These are phyloP conservation scores for Aegilops longissima DNA, from an alignment of 176 grass and related monocot genomes.

Conservation along the genomic window DNA sequence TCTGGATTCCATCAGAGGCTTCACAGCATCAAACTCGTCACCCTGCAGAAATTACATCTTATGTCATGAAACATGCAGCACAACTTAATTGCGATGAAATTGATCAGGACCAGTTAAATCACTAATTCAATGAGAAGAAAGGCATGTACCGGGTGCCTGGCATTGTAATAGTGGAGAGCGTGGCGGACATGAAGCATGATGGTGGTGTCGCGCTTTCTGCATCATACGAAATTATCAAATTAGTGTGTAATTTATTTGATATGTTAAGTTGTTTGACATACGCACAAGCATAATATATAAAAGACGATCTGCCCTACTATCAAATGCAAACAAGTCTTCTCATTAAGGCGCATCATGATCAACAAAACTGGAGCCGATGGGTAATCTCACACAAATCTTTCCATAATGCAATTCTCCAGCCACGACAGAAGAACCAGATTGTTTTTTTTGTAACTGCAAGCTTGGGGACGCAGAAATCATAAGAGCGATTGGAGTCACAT, in stretches of 20 bases:
- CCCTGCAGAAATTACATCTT: neutral
- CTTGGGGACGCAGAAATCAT: too few relatives aligned
- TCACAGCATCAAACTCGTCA: neutral
- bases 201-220: neutral
- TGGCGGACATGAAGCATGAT: neutral
- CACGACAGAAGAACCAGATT: too few relatives aligned
- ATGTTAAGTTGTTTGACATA: neutral
- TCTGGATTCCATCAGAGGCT: neutral
- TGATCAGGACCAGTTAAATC: neutral
- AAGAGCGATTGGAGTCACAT: too few relatives aligned
- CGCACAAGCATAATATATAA: neutral
- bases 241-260: neutral
- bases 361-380: too few relatives aligned
- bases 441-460: too few relatives aligned
- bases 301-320: too few relatives aligned
- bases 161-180: neutral
- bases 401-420: too few relatives aligned
- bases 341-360: too few relatives aligned
- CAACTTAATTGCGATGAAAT: neutral
- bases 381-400: too few relatives aligned
- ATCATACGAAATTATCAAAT: neutral
- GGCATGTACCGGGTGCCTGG: neutral
- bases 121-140: neutral
- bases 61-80: neutral
- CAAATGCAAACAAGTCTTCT: too few relatives aligned